Base-by-base conservation (phyloP, 345 rosid species). In the Citropsis articulata region DNA sequence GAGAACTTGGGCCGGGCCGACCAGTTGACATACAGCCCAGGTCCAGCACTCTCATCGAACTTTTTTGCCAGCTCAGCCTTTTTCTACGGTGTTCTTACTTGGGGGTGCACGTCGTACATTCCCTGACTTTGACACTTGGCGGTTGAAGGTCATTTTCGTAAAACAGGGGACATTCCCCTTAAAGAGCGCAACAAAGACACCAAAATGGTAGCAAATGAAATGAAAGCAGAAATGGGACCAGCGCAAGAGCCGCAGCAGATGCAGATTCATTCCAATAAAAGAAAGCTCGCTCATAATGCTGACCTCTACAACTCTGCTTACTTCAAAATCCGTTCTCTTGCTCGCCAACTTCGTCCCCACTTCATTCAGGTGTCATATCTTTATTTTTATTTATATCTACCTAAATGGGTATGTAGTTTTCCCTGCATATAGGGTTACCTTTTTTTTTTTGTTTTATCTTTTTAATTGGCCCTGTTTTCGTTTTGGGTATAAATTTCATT, bases 321-420 rank as follows among this genome's bases (percentile, higher is more conserved):
- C 82, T 83, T 76, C 72, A 79, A 79, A 72, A 36, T 79, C 64
- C 78, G 80, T 24, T 75, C 80, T 36, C 75, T 76, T 40, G 53
- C 71, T 76, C 68, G 55, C 30, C 75, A 79, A 53, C 82, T 83
- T 76, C 82, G 80, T 50, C 85, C 82, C 65, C 80, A 22, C 9
- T 67, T 83, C 66, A 50, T 79, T 38, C 71, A 67, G 78, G 85
- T 79, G 6, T 9, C 10, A 22, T 4, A 10, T 35, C 40, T 27
- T 21, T 22, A 18, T 66, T 3, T 33, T 4, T 65, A 62, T 16
- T 33, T 38, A 6, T 25, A 4, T 2, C 28, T n/a, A 24, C 14
- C 12, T 21, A 35, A 3, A 12, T 40, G 18, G 18, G 28, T 67
- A 42, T 5, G 14, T 19, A 40, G 13, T 40, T 42, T 61, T 61